Percentiles rank a stretch among this genome's conserved stretches.
phyloP scores from a whole-genome alignment of 1,284 basidiomycete species.

The Ustilago shanxiensis region DNA sequence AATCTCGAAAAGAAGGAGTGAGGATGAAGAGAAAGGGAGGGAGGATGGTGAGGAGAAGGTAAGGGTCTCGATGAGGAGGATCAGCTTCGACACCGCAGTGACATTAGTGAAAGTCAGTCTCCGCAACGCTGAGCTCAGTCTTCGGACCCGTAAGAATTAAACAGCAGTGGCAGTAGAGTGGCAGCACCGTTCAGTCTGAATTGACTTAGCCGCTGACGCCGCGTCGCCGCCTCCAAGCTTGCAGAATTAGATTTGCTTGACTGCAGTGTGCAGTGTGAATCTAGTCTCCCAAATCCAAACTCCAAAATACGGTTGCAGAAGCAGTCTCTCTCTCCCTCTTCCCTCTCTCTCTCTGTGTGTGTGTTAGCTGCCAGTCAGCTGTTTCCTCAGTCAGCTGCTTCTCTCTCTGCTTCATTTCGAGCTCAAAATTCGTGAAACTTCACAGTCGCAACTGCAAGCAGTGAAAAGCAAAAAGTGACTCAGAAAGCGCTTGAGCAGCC shows the following conservation, averaged over 20 bases:
- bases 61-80: slow-evolving; percentile 3
- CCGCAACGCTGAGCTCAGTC: neutral
- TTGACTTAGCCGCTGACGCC: neutral
- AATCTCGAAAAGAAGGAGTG: slow-evolving; percentile 27
- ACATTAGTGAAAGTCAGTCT: neutral
- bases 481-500: neutral
- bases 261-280: too few species aligned
- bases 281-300: too few species aligned
- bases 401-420: neutral
- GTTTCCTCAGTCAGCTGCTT: too few species aligned
- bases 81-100: neutral
- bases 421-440: neutral
- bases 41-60: slow-evolving; percentile 44
- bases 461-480: neutral
- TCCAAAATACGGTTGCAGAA: neutral
- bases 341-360: too few species aligned
- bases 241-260: too few species aligned
- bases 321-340: too few species aligned
- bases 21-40: slow-evolving; percentile 4
- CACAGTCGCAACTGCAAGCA: neutral
- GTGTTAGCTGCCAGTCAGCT: too few species aligned
- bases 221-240: neutral
- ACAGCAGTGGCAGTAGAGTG: neutral
- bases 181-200: too few species aligned
- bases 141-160: neutral